Conservation (phyloP, 805 yeast genomes). For the Saccharomycopsis synnaedendra region DNA sequence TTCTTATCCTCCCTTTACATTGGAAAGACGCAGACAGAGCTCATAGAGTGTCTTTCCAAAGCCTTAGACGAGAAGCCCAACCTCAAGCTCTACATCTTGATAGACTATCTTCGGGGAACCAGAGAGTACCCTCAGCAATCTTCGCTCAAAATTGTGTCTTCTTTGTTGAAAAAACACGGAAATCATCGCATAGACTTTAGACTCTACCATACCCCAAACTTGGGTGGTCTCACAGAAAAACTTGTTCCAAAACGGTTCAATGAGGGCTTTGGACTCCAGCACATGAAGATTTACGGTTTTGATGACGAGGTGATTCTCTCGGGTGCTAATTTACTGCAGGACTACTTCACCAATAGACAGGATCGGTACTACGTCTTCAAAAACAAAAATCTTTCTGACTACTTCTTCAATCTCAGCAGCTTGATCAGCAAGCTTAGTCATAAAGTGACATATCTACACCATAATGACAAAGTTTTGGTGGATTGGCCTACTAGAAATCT, state of each 20-base stretch:
- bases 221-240: slow-evolving; percentile 51
- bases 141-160: slow-evolving; percentile 64
- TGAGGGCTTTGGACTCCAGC: slow-evolving; percentile 90
- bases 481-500: slow-evolving; percentile 66
- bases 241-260: slow-evolving; percentile 75
- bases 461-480: slow-evolving; percentile 40
- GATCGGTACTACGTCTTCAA: slow-evolving; percentile 79
- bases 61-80: slow-evolving; percentile 51
- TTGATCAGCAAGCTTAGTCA: slow-evolving; percentile 65
- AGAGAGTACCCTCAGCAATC: slow-evolving; percentile 78
- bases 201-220: slow-evolving; percentile 83
- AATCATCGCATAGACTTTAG: slow-evolving; percentile 58
- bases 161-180: slow-evolving; percentile 48
- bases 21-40: slow-evolving; percentile 73
- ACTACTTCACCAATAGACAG: slow-evolving; percentile 90
- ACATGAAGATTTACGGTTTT: slow-evolving; percentile 93
- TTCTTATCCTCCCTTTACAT: slow-evolving; percentile 80
- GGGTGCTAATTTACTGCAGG: slow-evolving; percentile 87
- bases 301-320: slow-evolving; percentile 80
- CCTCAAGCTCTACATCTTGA: slow-evolving; percentile 58
- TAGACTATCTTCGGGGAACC: slow-evolving; percentile 88
- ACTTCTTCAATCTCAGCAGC: slow-evolving; percentile 60
- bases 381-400: slow-evolving; percentile 47
- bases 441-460: slow-evolving; percentile 37
- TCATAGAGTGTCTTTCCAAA: slow-evolving; percentile 46